Conservation (phyloP, 2,329 filamentous ascomycete genomes). For the Periglandula ipomoeae region DNA sequence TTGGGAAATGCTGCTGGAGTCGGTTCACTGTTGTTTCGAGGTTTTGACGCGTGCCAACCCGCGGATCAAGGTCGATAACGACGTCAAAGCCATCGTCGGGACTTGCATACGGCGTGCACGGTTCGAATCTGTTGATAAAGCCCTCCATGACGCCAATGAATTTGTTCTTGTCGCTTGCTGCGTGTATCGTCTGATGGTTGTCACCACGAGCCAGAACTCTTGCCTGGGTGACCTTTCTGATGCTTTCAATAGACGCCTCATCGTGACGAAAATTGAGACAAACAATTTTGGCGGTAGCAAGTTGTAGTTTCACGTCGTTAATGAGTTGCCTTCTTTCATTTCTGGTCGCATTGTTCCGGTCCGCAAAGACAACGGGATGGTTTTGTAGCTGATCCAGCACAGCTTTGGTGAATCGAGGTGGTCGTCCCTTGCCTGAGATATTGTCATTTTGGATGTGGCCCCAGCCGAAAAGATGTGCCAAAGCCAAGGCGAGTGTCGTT, state of each 20-base stretch:
- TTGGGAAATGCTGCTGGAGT: slow-evolving; percentile 70
- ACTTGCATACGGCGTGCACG: slow-evolving; percentile 52
- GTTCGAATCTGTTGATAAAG: slow-evolving; percentile 80
- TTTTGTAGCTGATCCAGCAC: slow-evolving; percentile 56
- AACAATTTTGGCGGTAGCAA: slow-evolving; percentile 61
- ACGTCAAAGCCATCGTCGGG: slow-evolving; percentile 79
- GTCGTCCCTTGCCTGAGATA: slow-evolving; percentile 69
- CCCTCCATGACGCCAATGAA: slow-evolving; percentile 90
- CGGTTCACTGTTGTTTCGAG: slow-evolving; percentile 68
- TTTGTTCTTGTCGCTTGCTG: slow-evolving; percentile 62
- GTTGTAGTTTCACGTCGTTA: slow-evolving; percentile 57
- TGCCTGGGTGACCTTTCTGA: slow-evolving; percentile 65
- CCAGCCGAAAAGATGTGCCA: slow-evolving; percentile 79
- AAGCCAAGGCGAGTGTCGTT: slow-evolving; percentile 78
- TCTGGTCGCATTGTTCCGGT: slow-evolving; percentile 86
- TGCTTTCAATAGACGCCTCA: slow-evolving; percentile 61
- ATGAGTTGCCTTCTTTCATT: slow-evolving; percentile 86
- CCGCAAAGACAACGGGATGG: slow-evolving; percentile 71
- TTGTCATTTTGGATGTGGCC: slow-evolving; percentile 97
- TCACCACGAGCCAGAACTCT: slow-evolving; percentile 81
- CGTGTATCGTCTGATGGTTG: slow-evolving; percentile 96
- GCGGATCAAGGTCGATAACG: slow-evolving; percentile 76
- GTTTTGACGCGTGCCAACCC: slow-evolving; percentile 70
- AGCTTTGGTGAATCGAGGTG: slow-evolving; percentile 65
- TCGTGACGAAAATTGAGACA: slow-evolving; percentile 86